Evolutionary conservation across 176 grass and related monocot species (phyloP).

Genomic region (Ensete ventricosum): DNA sequence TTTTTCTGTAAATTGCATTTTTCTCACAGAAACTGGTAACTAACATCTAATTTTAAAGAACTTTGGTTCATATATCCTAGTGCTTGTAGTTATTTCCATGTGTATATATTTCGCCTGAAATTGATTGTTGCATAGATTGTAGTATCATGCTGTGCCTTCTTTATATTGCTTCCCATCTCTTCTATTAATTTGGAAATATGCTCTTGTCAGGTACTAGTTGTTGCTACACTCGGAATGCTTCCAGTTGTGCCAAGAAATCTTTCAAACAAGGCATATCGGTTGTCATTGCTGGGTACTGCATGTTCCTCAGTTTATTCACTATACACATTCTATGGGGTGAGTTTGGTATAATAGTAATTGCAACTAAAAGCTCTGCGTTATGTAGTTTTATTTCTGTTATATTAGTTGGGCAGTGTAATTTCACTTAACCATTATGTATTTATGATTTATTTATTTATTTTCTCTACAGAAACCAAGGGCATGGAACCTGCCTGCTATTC

Average conservation of each 20-base stretch:
- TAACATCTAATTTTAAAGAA: no score
- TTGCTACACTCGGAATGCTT: constrained; percentile 79
- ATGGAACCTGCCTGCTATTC: constrained; percentile 50
- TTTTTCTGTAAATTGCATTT: no score
- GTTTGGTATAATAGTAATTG: constrained; percentile 15
- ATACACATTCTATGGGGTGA: constrained; percentile 63
- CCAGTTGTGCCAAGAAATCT: constrained; percentile 55
- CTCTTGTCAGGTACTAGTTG: constrained; percentile 47
- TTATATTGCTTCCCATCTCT: not conserved
- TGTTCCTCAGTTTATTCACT: constrained; percentile 69
- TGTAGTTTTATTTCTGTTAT: not conserved
- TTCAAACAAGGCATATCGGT: constrained; percentile 64
- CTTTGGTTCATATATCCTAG: no score
- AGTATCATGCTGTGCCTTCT: not conserved
- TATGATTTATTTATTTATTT: constrained; percentile 5
- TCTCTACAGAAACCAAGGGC: constrained; percentile 65
- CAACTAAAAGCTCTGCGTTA: not conserved
- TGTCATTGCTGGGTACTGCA: constrained; percentile 84
- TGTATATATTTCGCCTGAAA: no score
- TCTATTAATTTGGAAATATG: not conserved
- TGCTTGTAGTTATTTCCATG: no score
- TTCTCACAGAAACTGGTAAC: no score
- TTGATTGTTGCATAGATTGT: no score
- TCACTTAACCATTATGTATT: not conserved
- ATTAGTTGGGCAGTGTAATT: not conserved